These are phyloP conservation scores for Mucor sp. DNA, from an alignment of 371 early-diverging fungal genomes.

Conservation along the genomic window DNA sequence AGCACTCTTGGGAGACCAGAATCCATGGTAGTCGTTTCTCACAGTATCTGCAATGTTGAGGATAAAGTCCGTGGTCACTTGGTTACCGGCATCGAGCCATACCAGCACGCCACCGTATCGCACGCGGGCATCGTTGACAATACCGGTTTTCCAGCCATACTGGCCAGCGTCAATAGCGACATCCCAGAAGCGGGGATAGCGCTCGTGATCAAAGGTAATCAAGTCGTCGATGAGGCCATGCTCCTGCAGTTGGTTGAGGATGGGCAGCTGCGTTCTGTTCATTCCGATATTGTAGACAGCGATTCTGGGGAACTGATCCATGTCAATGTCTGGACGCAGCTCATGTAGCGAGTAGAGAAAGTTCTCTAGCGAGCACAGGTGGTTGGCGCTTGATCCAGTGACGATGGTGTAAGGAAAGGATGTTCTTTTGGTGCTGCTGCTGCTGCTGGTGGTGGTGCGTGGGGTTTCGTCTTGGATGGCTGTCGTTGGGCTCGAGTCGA, in stretches of 20 bases:
- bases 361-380: slow-evolving; percentile 63
- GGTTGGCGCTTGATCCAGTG: slow-evolving; percentile 65
- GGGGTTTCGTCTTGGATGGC: not conserved
- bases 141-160: slow-evolving; percentile 72
- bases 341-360: slow-evolving; percentile 57
- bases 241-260: slow-evolving; percentile 42
- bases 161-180: slow-evolving; percentile 60
- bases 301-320: slow-evolving; percentile 42
- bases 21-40: slow-evolving; percentile 39
- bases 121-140: slow-evolving; percentile 57
- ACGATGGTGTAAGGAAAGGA: slow-evolving; percentile 56
- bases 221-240: slow-evolving; percentile 52
- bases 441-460: not conserved
- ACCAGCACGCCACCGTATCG: slow-evolving; percentile 53
- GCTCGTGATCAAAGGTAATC: slow-evolving; percentile 51
- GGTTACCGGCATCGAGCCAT: slow-evolving; percentile 68
- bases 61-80: slow-evolving; percentile 57
- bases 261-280: slow-evolving; percentile 51
- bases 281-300: slow-evolving; percentile 57
- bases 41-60: slow-evolving; percentile 46
- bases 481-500: not conserved
- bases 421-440: not conserved
- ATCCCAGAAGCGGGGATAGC: slow-evolving; percentile 68
- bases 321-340: slow-evolving; percentile 33
- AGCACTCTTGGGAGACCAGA: slow-evolving; percentile 62